Evolutionary conservation across 225 moss, liverwort and hornwort genomes (phyloP).

Genomic region (Pseudoscleropodium purum): DNA sequence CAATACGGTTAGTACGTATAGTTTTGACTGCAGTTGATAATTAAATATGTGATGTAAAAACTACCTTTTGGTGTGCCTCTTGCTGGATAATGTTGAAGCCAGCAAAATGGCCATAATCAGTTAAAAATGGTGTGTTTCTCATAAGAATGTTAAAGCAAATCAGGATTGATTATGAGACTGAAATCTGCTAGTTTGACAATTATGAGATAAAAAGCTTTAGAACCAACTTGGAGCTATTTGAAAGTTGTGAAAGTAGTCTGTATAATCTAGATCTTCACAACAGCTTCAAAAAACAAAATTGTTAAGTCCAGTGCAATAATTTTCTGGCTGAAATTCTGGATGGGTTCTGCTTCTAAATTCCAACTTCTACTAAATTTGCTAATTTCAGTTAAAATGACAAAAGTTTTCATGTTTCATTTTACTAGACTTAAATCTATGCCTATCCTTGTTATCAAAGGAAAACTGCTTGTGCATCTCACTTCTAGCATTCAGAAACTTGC

Average conservation of each 20-base stretch:
- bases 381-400: too few relatives aligned
- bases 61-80: not conserved
- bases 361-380: not conserved
- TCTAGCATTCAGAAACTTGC: not conserved
- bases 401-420: not conserved
- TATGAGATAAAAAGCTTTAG: not conserved
- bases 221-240: not conserved
- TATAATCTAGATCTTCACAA: not conserved
- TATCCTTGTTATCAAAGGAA: not conserved
- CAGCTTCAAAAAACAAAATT: not conserved
- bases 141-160: not conserved
- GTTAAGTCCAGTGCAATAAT: not conserved
- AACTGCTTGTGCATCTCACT: not conserved
- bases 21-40: not conserved
- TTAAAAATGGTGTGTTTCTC: not conserved
- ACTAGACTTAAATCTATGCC: not conserved
- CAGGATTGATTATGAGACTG: not conserved
- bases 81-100: not conserved
- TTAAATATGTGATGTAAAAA: not conserved
- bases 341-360: not conserved
- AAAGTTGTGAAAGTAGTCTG: not conserved
- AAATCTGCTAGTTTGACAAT: not conserved
- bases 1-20: not conserved
- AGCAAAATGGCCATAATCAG: not conserved
- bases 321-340: not conserved